phyloP scores from a whole-genome alignment of 2,329 filamentous ascomycete genomes.

The Tolypocladium album region DNA sequence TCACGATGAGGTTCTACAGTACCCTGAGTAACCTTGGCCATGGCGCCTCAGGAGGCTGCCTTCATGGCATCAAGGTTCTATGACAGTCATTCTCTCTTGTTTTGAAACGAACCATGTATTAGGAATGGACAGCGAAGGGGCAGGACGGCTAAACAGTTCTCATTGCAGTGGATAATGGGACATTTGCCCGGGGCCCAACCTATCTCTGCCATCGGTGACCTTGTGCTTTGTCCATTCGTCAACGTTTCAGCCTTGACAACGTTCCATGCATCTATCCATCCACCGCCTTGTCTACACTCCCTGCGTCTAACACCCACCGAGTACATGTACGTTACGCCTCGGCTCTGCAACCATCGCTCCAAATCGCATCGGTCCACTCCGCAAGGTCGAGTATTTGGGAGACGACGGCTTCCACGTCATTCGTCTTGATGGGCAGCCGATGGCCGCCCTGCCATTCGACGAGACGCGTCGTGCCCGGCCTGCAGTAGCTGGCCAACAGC shows the following conservation, averaged over 20 bases:
- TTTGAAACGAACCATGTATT: not conserved
- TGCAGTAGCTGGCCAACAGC: slow-evolving; percentile 50
- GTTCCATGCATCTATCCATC: too few species aligned
- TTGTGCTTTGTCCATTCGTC: not conserved
- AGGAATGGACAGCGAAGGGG: not conserved
- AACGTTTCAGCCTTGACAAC: not conserved
- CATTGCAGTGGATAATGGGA: not conserved
- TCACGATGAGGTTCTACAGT: not conserved
- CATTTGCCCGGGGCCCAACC: not conserved
- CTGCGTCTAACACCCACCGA: not conserved
- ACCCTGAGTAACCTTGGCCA: not conserved
- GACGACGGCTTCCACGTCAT: slow-evolving; percentile 44
- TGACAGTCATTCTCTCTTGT: not conserved
- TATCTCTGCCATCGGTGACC: not conserved
- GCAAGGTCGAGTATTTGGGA: slow-evolving; percentile 15
- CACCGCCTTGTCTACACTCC: not conserved
- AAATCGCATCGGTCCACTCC: slow-evolving; percentile 3
- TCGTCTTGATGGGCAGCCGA: slow-evolving; percentile 56
- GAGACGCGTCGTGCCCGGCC: slow-evolving; percentile 38
- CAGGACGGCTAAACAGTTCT: not conserved
- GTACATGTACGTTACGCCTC: too few species aligned
- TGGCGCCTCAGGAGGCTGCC: not conserved
- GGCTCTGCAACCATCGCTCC: not conserved
- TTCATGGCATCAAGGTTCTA: not conserved
- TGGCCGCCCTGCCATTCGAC: slow-evolving; percentile 68